These are phyloP conservation scores for Aspergillus tubingensis DNA, from an alignment of 2,329 filamentous ascomycete species.

Conservation along the genomic window DNA sequence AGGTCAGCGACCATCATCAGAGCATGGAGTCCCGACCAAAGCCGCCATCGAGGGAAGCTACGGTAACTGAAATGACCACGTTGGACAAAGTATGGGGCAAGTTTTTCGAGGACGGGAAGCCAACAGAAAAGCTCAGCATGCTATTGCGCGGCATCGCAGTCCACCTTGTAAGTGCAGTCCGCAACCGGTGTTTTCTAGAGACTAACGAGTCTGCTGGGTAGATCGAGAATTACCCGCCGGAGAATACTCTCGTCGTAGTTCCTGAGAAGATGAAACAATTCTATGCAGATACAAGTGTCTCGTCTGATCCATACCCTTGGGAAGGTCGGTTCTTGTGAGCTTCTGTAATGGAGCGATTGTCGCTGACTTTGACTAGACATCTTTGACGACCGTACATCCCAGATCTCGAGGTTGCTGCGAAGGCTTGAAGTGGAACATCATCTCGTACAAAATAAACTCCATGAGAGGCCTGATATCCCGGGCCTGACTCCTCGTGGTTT, in stretches of 20 bases:
- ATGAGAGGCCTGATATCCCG: constrained; percentile 60
- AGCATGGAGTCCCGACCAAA: constrained; percentile 38
- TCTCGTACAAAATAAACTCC: constrained; percentile 59
- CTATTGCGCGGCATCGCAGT: constrained; percentile 73
- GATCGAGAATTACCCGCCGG: constrained; percentile 70
- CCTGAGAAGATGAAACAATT: constrained; percentile 74
- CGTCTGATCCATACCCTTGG: constrained; percentile 69
- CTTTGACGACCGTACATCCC: constrained; percentile 56
- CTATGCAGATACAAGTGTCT: constrained; percentile 67
- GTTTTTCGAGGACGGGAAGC: constrained; percentile 68
- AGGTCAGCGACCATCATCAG: constrained; percentile 35
- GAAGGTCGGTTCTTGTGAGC: constrained; percentile 51
- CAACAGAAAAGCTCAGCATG: constrained; percentile 68
- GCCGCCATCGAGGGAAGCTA: constrained; percentile 41
- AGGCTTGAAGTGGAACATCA: constrained; percentile 61
- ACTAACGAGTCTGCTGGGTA: constrained; percentile 34
- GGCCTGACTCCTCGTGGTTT: constrained; percentile 69
- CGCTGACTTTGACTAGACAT: constrained; percentile 46
- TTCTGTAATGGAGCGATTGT: background rate
- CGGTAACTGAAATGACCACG: constrained; percentile 55
- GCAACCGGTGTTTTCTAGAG: background rate
- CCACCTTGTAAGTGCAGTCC: constrained; percentile 62
- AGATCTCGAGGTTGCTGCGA: constrained; percentile 61
- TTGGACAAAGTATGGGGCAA: constrained; percentile 75
- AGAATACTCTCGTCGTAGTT: constrained; percentile 69